phyloP scores from a whole-genome alignment of 108 stramenopile genomes.

The Cyclotella choctawhatcheeana region DNA sequence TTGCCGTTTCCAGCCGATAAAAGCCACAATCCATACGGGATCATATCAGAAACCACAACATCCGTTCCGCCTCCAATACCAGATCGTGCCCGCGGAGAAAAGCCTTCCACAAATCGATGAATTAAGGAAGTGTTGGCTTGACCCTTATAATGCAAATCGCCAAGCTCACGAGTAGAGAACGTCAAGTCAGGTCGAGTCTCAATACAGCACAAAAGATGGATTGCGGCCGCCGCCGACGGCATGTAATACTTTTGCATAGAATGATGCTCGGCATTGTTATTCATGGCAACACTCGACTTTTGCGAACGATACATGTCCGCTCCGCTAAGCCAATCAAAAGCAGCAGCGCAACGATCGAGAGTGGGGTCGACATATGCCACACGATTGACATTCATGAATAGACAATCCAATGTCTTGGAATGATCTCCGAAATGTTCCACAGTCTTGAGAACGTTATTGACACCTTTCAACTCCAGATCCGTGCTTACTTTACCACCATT shows the following conservation, averaged over 20 bases:
- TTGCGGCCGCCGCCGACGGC: slow-evolving; percentile 70
- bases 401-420: slow-evolving; percentile 66
- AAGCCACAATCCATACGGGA: slow-evolving; percentile 74
- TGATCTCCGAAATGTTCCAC: slow-evolving; percentile 74
- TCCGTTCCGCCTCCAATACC: slow-evolving; percentile 42
- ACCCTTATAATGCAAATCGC: slow-evolving; percentile 60
- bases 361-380: slow-evolving; percentile 86
- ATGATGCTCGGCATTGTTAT: slow-evolving; percentile 51
- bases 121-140: slow-evolving; percentile 69
- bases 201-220: slow-evolving; percentile 82
- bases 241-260: slow-evolving; percentile 58
- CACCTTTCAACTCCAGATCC: slow-evolving; percentile 1
- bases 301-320: slow-evolving; percentile 56
- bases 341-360: slow-evolving; percentile 71
- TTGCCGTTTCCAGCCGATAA: slow-evolving; percentile 73
- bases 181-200: slow-evolving; percentile 74
- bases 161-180: slow-evolving; percentile 62
- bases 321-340: slow-evolving; percentile 71
- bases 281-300: slow-evolving; percentile 49
- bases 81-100: slow-evolving; percentile 50
- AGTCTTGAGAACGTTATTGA: slow-evolving; percentile 45
- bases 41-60: slow-evolving; percentile 58
- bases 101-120: slow-evolving; percentile 72
- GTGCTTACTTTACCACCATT: slow-evolving; percentile 8
- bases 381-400: slow-evolving; percentile 72